These are phyloP conservation scores for Teratosphaeria gauchensis DNA, from an alignment of 2,329 filamentous ascomycete species.

Conservation along the genomic window DNA sequence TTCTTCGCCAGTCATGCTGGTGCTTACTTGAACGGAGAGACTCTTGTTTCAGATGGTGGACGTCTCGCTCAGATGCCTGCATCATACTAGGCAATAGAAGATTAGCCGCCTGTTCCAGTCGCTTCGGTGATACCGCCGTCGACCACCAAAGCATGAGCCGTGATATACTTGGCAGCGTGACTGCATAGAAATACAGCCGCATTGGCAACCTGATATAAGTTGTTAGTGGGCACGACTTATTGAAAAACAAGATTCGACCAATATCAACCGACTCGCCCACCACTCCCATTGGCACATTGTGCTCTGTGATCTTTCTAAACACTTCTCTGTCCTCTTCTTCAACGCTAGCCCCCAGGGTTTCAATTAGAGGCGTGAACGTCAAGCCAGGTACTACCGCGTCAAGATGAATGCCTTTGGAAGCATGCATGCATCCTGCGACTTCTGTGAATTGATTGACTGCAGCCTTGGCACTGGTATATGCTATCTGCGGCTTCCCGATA, in stretches of 20 bases:
- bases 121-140: constrained; percentile 20
- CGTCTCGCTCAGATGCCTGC: constrained; percentile 47
- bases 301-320: constrained; percentile 43
- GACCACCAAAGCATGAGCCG: constrained; percentile 58
- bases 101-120: constrained; percentile 14
- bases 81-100: constrained; percentile 34
- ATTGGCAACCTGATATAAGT: constrained; percentile 58
- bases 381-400: constrained; percentile 44
- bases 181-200: constrained; percentile 82
- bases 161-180: constrained; percentile 75
- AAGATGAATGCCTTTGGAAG: constrained; percentile 29
- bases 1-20: constrained; percentile 57
- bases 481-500: constrained; percentile 43
- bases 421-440: neutral
- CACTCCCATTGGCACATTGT: constrained; percentile 48
- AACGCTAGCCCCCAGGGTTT: constrained; percentile 36
- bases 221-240: constrained; percentile 14
- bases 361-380: constrained; percentile 44
- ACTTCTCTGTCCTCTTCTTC: constrained; percentile 37
- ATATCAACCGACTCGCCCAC: constrained; percentile 37
- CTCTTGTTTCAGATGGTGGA: constrained; percentile 55
- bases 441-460: neutral
- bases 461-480: constrained; percentile 29
- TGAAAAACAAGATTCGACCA: neutral
- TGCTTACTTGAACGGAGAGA: constrained; percentile 55